Evolutionary conservation across 495 filamentous ascomycete genomes (phyloP).

Genomic region (Jackrogersella multiformis): DNA sequence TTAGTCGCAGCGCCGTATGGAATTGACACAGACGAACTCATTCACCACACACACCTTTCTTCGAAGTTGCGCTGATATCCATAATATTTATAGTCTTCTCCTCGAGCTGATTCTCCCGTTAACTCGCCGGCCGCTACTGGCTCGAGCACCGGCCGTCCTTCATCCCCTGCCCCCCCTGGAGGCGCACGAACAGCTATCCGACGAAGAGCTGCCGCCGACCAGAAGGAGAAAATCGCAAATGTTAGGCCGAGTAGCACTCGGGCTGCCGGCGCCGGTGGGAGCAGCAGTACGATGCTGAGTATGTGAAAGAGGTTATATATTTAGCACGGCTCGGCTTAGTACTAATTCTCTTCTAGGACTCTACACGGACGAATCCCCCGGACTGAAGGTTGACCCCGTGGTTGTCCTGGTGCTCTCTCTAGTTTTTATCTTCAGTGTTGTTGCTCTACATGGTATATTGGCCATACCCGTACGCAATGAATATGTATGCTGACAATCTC

Average conservation of each 20-base stretch:
- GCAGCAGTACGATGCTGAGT: constrained; percentile 97
- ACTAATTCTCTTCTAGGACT: constrained; percentile 63
- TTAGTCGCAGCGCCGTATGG: background rate
- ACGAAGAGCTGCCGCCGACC: constrained; percentile 91
- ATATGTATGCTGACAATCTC: constrained; percentile 31
- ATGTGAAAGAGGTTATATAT: constrained; percentile 44
- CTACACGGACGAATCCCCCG: constrained; percentile 98
- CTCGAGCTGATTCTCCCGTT: constrained; percentile 73
- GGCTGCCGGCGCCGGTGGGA: constrained; percentile 92
- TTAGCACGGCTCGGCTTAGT: background rate
- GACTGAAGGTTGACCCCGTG: constrained; percentile 95
- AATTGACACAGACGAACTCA: background rate
- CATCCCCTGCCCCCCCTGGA: constrained; percentile 90
- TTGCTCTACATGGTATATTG: constrained; percentile 90
- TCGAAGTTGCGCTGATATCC: constrained; percentile 20
- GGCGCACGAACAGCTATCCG: constrained; percentile 94
- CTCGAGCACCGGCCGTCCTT: constrained; percentile 74
- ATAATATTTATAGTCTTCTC: constrained; percentile 69
- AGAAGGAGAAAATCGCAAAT: constrained; percentile 94
- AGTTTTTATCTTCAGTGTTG: constrained; percentile 98
- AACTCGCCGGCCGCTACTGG: constrained; percentile 61
- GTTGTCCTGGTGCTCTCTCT: constrained; percentile 93
- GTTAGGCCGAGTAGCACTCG: constrained; percentile 87
- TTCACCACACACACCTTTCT: too few relatives aligned
- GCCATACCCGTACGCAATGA: constrained; percentile 56